These are phyloP conservation scores for Alloteropsis semialata DNA, from an alignment of 176 grass and related monocot species.

Conservation along the genomic window DNA sequence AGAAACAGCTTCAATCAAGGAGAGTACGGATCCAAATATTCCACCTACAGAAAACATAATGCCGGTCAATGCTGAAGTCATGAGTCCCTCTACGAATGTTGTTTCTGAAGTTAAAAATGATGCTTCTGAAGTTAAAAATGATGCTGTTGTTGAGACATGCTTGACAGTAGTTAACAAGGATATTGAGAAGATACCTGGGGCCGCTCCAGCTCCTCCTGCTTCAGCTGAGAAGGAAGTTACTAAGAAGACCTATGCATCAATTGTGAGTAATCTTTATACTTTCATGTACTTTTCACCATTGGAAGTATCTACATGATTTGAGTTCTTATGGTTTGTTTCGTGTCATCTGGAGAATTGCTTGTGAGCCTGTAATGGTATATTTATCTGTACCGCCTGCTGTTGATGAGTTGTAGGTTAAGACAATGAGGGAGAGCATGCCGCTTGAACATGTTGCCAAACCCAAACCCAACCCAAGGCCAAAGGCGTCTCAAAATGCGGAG, in stretches of 20 bases:
- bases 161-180: background rate
- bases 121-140: background rate
- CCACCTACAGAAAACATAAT: conserved; percentile 5
- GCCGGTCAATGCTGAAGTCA: background rate
- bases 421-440: conserved; percentile 40
- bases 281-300: background rate
- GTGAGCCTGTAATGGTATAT: background rate
- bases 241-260: conserved; percentile 80
- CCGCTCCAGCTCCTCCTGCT: conserved; percentile 25
- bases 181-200: conserved; percentile 11
- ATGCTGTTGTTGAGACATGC: background rate
- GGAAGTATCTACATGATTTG: background rate
- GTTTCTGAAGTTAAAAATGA: background rate
- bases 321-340: background rate
- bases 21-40: background rate
- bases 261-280: conserved; percentile 51
- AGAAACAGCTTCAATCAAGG: conserved; percentile 15
- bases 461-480: conserved; percentile 29
- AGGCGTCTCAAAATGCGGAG: conserved; percentile 41
- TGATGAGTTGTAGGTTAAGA: conserved; percentile 39
- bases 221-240: conserved; percentile 41
- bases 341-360: background rate
- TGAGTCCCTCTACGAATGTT: conserved; percentile 10
- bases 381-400: background rate
- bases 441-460: conserved; percentile 26